Evolutionary conservation across 805 yeast genomes (phyloP), one percentile per base, ranked within the genome.

Genomic region (Cyberlindnera lachancei): DNA sequence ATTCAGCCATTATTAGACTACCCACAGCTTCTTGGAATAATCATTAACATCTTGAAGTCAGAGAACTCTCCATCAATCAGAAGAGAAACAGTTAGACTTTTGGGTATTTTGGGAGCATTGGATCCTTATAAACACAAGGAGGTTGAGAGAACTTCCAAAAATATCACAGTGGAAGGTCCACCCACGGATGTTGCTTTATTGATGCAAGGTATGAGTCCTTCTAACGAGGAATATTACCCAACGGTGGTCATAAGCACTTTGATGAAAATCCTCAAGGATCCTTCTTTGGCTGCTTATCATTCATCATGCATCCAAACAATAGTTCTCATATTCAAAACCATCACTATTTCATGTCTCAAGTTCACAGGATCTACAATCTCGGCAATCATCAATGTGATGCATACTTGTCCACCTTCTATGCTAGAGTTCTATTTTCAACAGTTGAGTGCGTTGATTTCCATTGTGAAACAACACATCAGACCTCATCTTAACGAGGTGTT

Each of bases 81-180:
- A 48, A 64, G 95, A 36, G 97, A 92, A 53, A 82, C 96, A 0
- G 95, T 92, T 2, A 70, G 90, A 42, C 59, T 92, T 16, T 63
- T 92, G 35, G 99, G 99, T 51, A 87, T 88, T 21, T 62, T 92
- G 25, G 99, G 99, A 41, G 98, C 98, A 0, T 63, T 92, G 29
- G 98, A 92, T 57, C 99, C 99, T 1, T 92, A 90, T 53, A 88
- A 85, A 51, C 94, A 87, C 45, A 75, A 95, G 35, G 95, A 86
- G 46, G 84, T 88, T 8, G 97, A 88, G 52, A 78, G 84, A 36
- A 68, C 66, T 2, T 70, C 80, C 1, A 75, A 70, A 28, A 58
- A 58, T 34, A 52, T 54, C 19, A 41, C 60, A 4, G 79, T 73
- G 1, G 94, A 84, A 42, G 86, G 90, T 3, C 92, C 95, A 4